Conservation (phyloP, 2,329 filamentous ascomycete species). For the Clarireedia monteithiana region DNA sequence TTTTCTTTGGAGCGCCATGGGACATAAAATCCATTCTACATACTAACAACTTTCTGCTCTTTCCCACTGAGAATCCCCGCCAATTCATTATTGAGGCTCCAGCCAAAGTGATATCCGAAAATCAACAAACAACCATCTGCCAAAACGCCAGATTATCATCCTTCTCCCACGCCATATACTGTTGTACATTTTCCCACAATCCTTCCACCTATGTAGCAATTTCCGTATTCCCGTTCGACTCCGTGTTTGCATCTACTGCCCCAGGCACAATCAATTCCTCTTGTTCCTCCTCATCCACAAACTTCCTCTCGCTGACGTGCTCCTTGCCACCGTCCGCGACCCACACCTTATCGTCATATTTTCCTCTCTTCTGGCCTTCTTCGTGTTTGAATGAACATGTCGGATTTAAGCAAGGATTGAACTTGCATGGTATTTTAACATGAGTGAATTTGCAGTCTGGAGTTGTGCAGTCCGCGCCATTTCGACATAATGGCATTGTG, state of each 20-base stretch:
- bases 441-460: constrained; percentile 87
- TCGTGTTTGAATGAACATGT: constrained; percentile 83
- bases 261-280: constrained; percentile 41
- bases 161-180: constrained; percentile 4
- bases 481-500: constrained; percentile 77
- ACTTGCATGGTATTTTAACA: constrained; percentile 76
- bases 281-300: constrained; percentile 61
- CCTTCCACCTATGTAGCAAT: constrained; percentile 19
- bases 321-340: constrained; percentile 50
- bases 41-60: not conserved
- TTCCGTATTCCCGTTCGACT: constrained; percentile 13
- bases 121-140: not conserved
- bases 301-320: constrained; percentile 84
- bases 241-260: constrained; percentile 3
- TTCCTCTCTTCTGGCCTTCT: constrained; percentile 77
- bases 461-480: constrained; percentile 79
- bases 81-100: constrained; percentile 1
- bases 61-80: too few species aligned
- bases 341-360: constrained; percentile 88
- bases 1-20: constrained; percentile 21
- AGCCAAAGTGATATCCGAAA: constrained; percentile 9
- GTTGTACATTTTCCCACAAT: constrained; percentile 16
- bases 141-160: constrained; percentile 14
- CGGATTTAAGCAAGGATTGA: constrained; percentile 85
- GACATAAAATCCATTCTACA: constrained; percentile 24